Evolutionary conservation across 352 stramenopile genomes (phyloP).

Genomic region (Phytophthora cactorum): DNA sequence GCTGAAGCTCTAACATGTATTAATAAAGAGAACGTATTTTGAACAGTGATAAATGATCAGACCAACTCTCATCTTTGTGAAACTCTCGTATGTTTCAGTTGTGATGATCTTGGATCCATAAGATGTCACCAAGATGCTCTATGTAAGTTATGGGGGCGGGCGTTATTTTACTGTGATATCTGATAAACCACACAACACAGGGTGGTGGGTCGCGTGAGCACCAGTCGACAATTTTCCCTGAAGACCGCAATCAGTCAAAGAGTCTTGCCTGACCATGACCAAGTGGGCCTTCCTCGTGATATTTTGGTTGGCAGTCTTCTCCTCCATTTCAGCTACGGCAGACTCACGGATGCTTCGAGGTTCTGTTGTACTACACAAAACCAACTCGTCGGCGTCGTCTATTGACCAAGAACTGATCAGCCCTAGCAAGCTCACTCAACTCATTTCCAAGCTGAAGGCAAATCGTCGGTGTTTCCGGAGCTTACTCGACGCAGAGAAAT

Average conservation of each 20-base stretch:
- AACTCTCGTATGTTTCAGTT: too few relatives aligned
- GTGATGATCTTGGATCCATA: too few relatives aligned
- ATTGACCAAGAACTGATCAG: slow-evolving; percentile 9
- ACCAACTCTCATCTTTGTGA: too few relatives aligned
- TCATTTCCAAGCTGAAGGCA: slow-evolving; percentile 9
- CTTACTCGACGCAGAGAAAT: slow-evolving; percentile 17
- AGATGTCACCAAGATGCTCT: too few relatives aligned
- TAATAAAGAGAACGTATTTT: too few relatives aligned
- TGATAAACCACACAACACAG: neutral
- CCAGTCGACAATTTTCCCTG: neutral
- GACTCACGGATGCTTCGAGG: slow-evolving; percentile 2
- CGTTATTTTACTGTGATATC: neutral
- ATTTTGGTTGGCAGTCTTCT: slow-evolving; percentile 7
- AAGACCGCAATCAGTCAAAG: neutral
- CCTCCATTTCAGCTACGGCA: neutral
- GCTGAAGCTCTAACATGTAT: too few relatives aligned
- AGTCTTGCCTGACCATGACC: neutral
- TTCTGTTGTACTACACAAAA: slow-evolving; percentile 1
- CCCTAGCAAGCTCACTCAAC: slow-evolving; percentile 13
- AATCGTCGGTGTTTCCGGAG: slow-evolving; percentile 19
- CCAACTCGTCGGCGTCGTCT: neutral
- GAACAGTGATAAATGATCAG: too few relatives aligned
- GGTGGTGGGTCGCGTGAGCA: neutral
- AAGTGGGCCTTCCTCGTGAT: neutral
- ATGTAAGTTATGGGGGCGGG: too few relatives aligned